Percentiles rank a stretch among this genome's conserved stretches.
Conservation (phyloP, 2,329 filamentous ascomycete species). For the Decorospora gaudefroyi region DNA sequence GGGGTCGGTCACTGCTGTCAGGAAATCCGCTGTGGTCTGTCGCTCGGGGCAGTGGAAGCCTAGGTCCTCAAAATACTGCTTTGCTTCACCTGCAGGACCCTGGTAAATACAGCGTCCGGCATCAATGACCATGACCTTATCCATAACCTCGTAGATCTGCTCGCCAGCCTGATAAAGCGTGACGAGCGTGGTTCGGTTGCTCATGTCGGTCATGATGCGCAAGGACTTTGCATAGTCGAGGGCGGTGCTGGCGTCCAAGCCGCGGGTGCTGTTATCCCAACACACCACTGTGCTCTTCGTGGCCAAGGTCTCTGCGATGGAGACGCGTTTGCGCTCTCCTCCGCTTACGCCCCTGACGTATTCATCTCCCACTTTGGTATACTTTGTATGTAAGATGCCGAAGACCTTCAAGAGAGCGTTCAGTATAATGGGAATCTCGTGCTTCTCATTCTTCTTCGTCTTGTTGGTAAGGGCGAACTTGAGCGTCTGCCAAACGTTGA, state of each 20-base stretch:
- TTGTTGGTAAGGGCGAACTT: slow-evolving; percentile 76
- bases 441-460: slow-evolving; percentile 67
- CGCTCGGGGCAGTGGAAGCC: slow-evolving; percentile 64
- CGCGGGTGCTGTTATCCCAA: slow-evolving; percentile 81
- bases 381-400: slow-evolving; percentile 73
- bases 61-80: slow-evolving; percentile 67
- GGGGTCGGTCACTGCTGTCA: slow-evolving; percentile 75
- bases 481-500: slow-evolving; percentile 79
- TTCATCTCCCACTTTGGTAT: slow-evolving; percentile 77
- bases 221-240: slow-evolving; percentile 77
- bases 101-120: slow-evolving; percentile 70
- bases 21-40: slow-evolving; percentile 76
- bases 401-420: slow-evolving; percentile 76
- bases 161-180: slow-evolving; percentile 74
- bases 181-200: slow-evolving; percentile 70
- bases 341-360: slow-evolving; percentile 74
- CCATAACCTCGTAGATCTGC: slow-evolving; percentile 72
- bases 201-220: slow-evolving; percentile 78
- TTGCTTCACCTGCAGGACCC: slow-evolving; percentile 64
- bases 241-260: slow-evolving; percentile 78
- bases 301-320: slow-evolving; percentile 76
- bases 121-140: slow-evolving; percentile 80
- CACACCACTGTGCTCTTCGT: slow-evolving; percentile 68
- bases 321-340: slow-evolving; percentile 75
- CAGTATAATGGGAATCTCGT: slow-evolving; percentile 69